Conservation (phyloP, 352 stramenopile genomes). For the Phytophthora palmivora region DNA sequence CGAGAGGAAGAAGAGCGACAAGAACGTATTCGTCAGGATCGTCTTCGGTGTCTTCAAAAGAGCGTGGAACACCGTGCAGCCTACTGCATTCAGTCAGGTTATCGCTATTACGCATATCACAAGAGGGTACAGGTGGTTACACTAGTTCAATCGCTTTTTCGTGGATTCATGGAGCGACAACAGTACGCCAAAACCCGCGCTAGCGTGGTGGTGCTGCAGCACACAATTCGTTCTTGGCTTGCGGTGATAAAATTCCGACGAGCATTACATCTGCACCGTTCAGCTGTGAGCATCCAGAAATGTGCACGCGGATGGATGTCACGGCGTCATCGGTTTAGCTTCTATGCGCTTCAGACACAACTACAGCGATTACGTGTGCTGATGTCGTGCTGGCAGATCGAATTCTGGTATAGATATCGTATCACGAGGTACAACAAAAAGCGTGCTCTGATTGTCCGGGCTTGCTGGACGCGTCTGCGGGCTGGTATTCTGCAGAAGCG, state of each 20-base stretch:
- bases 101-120: slow-evolving; percentile 32
- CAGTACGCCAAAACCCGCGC: slow-evolving; percentile 16
- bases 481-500: slow-evolving; percentile 42
- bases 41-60: slow-evolving; percentile 32
- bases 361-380: slow-evolving; percentile 45
- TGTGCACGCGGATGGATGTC: slow-evolving; percentile 47
- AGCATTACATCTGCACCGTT: slow-evolving; percentile 27
- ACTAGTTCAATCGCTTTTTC: slow-evolving; percentile 39
- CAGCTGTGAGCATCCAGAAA: slow-evolving; percentile 56
- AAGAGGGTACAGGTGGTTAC: slow-evolving; percentile 34
- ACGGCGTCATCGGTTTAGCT: slow-evolving; percentile 49
- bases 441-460: slow-evolving; percentile 31
- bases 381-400: slow-evolving; percentile 58
- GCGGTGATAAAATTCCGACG: slow-evolving; percentile 18
- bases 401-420: slow-evolving; percentile 49
- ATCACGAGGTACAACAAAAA: slow-evolving; percentile 36
- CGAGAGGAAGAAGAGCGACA: slow-evolving; percentile 33
- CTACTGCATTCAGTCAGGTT: slow-evolving; percentile 36
- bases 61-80: slow-evolving; percentile 42
- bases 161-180: slow-evolving; percentile 28
- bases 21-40: slow-evolving; percentile 32
- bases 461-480: slow-evolving; percentile 43
- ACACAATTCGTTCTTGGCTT: slow-evolving; percentile 25
- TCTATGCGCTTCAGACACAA: slow-evolving; percentile 46
- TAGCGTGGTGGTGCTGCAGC: slow-evolving; percentile 31